These are phyloP conservation scores for Pestalotiopsis sp. DNA, from an alignment of 2,329 filamentous ascomycete species.

Conservation along the genomic window DNA sequence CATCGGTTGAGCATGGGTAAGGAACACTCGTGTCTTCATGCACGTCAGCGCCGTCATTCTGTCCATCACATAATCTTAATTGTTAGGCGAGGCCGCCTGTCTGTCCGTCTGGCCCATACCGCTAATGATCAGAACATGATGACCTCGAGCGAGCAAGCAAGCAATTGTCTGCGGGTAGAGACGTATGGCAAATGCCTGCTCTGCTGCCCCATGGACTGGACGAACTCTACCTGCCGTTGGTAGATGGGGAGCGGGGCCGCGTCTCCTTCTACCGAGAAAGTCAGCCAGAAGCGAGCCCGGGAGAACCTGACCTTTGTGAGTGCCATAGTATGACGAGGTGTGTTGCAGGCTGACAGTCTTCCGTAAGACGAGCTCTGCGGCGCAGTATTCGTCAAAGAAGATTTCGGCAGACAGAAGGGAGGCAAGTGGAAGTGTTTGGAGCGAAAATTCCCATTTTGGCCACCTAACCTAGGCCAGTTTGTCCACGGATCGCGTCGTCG, in stretches of 20 bases:
- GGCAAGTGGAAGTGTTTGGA: background rate
- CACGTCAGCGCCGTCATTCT: conserved; percentile 6
- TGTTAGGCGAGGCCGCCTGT: background rate
- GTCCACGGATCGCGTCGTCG: background rate
- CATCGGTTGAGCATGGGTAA: background rate
- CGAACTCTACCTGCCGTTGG: background rate
- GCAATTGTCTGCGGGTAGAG: conserved; percentile 6
- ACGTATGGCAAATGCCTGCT: background rate
- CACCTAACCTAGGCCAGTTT: background rate
- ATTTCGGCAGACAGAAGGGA: background rate
- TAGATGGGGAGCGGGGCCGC: conserved; percentile 1
- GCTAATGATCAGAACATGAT: background rate
- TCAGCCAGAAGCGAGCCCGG: background rate
- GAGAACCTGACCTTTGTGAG: background rate
- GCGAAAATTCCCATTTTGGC: background rate
- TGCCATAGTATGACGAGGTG: background rate
- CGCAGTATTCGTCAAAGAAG: background rate
- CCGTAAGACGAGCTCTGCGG: background rate
- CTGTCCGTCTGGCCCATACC: background rate
- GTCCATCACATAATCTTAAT: background rate
- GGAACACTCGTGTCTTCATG: conserved; percentile 3
- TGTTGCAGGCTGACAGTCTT: background rate
- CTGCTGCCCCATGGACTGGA: background rate
- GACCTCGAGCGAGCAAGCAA: background rate
- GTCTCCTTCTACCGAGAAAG: background rate